phyloP scores from a whole-genome alignment of 2,329 filamentous ascomycete species.

The Daldinia eschscholtzii region DNA sequence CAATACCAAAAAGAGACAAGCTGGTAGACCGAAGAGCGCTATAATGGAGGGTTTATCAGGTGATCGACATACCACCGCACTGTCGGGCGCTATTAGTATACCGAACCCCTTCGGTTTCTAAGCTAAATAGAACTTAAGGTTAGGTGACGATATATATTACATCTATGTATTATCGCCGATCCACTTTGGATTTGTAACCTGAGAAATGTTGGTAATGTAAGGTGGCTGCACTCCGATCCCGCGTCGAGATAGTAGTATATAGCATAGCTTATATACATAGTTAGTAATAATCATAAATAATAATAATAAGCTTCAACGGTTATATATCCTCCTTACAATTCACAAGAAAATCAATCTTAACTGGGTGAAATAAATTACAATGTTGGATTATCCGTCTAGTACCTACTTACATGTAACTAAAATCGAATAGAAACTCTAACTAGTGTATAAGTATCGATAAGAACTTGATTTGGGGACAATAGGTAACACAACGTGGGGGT shows the following conservation, averaged over 20 bases:
- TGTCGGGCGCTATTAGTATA: conserved; percentile 19
- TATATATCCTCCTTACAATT: background rate
- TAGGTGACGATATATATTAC: conserved; percentile 30
- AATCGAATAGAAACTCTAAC: background rate
- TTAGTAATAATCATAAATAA: background rate
- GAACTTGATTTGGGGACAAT: background rate
- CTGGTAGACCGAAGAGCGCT: conserved; percentile 14
- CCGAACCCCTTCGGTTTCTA: conserved; percentile 12
- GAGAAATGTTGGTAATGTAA: background rate
- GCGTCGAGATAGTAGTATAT: background rate
- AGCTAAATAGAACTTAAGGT: conserved; percentile 8
- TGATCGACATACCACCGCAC: conserved; percentile 35
- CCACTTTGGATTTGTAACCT: conserved; percentile 3
- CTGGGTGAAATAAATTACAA: background rate
- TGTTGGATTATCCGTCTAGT: background rate
- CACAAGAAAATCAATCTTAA: no score
- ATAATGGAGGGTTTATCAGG: conserved; percentile 29
- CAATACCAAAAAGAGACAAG: conserved; percentile 26
- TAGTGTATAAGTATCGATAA: background rate
- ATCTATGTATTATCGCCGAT: conserved; percentile 22
- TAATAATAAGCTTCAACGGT: background rate
- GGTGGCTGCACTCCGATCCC: background rate
- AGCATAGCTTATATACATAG: background rate
- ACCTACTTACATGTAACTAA: no score
- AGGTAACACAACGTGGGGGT: conserved; percentile 5